These are phyloP conservation scores for Dianthus caryophyllus DNA, from an alignment of 148 eudicot species.

Conservation along the genomic window DNA sequence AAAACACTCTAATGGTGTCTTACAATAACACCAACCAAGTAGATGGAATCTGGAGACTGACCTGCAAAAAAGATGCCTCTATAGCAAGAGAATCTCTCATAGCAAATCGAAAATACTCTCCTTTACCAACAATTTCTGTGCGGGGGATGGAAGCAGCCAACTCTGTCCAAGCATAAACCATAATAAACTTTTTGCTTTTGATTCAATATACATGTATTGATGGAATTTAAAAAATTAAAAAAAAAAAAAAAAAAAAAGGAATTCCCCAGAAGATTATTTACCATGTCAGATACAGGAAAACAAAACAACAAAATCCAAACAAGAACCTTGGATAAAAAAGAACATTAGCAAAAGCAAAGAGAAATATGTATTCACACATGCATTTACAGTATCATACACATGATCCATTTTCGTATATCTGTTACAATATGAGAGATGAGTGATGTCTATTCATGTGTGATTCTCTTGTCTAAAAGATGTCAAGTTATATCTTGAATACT, in stretches of 20 bases:
- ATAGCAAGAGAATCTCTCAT: constrained; percentile 98
- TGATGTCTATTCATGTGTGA: background rate
- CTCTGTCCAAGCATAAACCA: constrained; percentile 46
- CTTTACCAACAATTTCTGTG: constrained; percentile 81
- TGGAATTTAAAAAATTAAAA: background rate
- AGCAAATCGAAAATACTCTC: constrained; percentile 95
- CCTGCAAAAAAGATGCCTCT: constrained; percentile 98
- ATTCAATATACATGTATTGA: constrained; percentile 4
- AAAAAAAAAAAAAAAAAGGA: background rate
- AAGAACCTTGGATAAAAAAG: background rate
- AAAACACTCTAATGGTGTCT: background rate
- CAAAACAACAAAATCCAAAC: background rate
- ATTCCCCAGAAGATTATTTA: background rate
- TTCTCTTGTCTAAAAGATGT: background rate
- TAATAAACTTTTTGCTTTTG: constrained; percentile 7
- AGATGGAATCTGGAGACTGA: constrained; percentile 18
- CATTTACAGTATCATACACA: background rate
- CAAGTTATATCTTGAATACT: background rate
- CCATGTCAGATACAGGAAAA: background rate
- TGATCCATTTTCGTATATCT: background rate
- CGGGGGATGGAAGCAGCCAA: constrained; percentile 84
- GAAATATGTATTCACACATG: background rate
- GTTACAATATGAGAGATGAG: background rate
- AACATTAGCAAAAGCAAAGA: no score
- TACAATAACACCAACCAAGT: background rate